phyloP scores from a whole-genome alignment of 139 green algal species.

The Eudorina sp. region DNA sequence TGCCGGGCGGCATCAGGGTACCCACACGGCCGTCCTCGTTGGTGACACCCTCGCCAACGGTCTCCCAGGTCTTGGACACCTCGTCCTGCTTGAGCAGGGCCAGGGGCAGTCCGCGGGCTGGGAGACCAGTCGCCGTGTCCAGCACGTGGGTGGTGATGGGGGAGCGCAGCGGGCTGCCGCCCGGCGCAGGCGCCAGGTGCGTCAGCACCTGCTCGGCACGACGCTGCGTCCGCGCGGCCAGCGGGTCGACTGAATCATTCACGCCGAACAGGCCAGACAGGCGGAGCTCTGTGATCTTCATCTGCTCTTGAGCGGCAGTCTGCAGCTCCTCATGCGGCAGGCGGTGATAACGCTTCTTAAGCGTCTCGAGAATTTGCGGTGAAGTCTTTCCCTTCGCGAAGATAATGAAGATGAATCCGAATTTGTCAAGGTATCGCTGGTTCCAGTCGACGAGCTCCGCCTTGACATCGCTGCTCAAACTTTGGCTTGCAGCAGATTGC shows the following conservation, averaged over 20 bases:
- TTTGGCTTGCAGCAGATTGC: conserved; percentile 39
- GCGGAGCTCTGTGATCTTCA: conserved; percentile 96
- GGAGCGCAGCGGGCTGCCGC: conserved; percentile 66
- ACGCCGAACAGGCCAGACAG: conserved; percentile 72
- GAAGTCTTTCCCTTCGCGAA: conserved; percentile 84
- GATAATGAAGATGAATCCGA: conserved; percentile 96
- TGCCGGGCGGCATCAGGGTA: conserved; percentile 72
- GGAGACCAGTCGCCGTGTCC: conserved; percentile 85
- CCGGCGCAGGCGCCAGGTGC: conserved; percentile 15
- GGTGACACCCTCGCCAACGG: conserved; percentile 71
- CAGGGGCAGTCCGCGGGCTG: conserved; percentile 84
- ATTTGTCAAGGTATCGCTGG: conserved; percentile 84
- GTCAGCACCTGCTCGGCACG: conserved; percentile 60
- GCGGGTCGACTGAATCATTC: neutral
- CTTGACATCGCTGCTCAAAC: conserved; percentile 35
- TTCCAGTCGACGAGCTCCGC: conserved; percentile 73
- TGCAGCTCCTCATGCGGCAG: conserved; percentile 76
- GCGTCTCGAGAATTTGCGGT: conserved; percentile 72
- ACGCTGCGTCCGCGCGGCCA: conserved; percentile 24
- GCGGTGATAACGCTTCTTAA: conserved; percentile 64
- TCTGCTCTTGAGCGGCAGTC: conserved; percentile 88
- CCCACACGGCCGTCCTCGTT: conserved; percentile 83
- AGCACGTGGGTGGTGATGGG: conserved; percentile 97
- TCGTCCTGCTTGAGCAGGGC: conserved; percentile 69
- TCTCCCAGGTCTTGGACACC: conserved; percentile 64